These are phyloP conservation scores for Astrothelium subdiscretum DNA, from an alignment of 495 filamentous ascomycete species.

Conservation along the genomic window DNA sequence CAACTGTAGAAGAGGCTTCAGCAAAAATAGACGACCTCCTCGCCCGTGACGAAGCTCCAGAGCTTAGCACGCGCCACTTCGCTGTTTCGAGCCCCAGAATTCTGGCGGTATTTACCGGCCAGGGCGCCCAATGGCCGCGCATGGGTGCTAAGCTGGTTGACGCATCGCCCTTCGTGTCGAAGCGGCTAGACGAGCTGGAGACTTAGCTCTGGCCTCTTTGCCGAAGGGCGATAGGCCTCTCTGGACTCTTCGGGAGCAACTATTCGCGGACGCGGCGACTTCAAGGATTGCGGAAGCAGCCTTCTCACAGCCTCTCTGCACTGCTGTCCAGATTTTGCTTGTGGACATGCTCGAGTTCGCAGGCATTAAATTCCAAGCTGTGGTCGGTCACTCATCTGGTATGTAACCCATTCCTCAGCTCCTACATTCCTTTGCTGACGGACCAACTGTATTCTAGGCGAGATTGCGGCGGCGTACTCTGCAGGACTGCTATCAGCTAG, in stretches of 20 bases:
- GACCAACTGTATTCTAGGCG: constrained; percentile 27
- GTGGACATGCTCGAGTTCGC: constrained; percentile 18
- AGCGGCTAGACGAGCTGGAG: too few species aligned
- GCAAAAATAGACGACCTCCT: background rate
- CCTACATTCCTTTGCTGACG: background rate
- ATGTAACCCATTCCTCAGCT: background rate
- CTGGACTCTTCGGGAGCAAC: background rate
- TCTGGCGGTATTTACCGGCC: constrained; percentile 33
- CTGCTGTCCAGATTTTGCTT: constrained; percentile 14
- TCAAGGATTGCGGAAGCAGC: constrained; percentile 12
- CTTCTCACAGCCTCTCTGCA: constrained; percentile 17
- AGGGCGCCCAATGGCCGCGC: constrained; percentile 32
- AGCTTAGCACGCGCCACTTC: background rate
- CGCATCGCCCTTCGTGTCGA: too few species aligned
- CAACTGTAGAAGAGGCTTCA: background rate
- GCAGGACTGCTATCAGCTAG: constrained; percentile 34
- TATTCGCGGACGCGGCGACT: constrained; percentile 8
- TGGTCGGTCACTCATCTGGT: constrained; percentile 46
- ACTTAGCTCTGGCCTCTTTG: background rate
- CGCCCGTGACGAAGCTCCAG: background rate
- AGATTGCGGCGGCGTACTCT: constrained; percentile 54
- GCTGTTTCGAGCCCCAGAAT: background rate
- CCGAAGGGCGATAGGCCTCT: background rate
- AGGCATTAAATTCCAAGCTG: constrained; percentile 24
- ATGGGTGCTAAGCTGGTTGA: constrained; percentile 35